These are phyloP conservation scores for Entomortierella chlamydospora DNA, from an alignment of 192 early-diverging fungal species.

Conservation along the genomic window DNA sequence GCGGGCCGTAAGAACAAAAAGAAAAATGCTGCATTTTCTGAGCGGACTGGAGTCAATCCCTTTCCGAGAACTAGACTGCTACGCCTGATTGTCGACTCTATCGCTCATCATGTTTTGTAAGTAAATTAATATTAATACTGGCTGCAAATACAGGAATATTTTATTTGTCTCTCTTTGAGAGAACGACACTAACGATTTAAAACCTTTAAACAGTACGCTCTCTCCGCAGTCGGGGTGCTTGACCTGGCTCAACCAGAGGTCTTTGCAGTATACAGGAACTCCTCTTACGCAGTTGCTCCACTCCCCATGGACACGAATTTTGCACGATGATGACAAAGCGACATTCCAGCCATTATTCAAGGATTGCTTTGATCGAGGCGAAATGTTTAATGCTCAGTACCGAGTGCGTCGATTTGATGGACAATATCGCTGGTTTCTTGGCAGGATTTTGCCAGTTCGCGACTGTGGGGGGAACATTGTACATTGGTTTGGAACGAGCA, in stretches of 20 bases:
- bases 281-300: constrained; percentile 58
- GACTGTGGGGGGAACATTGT: constrained; percentile 64
- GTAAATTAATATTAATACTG: constrained; percentile 4
- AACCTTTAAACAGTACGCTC: constrained; percentile 52
- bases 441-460: constrained; percentile 62
- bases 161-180: too few species aligned
- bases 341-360: constrained; percentile 57
- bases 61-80: constrained; percentile 60
- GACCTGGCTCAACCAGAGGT: constrained; percentile 67
- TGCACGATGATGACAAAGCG: constrained; percentile 64
- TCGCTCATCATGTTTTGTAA: constrained; percentile 68
- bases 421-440: constrained; percentile 65
- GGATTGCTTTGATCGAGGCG: constrained; percentile 58
- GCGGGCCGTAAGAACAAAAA: constrained; percentile 27
- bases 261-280: constrained; percentile 61
- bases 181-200: too few species aligned
- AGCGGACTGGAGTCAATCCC: constrained; percentile 22
- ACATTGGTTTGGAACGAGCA: constrained; percentile 69
- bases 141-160: too few species aligned
- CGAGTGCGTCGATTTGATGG: constrained; percentile 65
- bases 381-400: constrained; percentile 64
- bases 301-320: constrained; percentile 54
- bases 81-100: constrained; percentile 65
- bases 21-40: constrained; percentile 30
- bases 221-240: constrained; percentile 56